Conservation (phyloP, 768 basidiomycete genomes). For the Scleroderma bovista region DNA sequence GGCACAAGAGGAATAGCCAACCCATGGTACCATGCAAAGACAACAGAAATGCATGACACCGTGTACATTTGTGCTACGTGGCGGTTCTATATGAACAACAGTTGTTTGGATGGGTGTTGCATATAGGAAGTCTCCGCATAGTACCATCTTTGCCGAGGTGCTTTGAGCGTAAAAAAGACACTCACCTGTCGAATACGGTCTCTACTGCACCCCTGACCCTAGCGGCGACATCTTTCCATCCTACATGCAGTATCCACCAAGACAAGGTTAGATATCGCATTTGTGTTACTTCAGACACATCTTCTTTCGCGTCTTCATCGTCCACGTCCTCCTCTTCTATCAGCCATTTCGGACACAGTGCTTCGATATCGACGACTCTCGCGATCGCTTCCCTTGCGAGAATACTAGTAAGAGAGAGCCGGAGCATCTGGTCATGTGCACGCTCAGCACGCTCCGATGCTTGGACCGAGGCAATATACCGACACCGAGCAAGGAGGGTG, state of each 20-base stretch:
- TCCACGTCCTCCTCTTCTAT: slow-evolving; percentile 22
- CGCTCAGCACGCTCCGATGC: slow-evolving; percentile 57
- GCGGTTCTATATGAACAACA: too few relatives aligned
- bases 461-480: slow-evolving; percentile 69
- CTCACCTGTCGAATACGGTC: slow-evolving; percentile 80
- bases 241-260: slow-evolving; percentile 92
- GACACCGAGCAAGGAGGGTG: slow-evolving; percentile 72
- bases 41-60: neutral
- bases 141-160: too few relatives aligned
- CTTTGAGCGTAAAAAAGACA: neutral
- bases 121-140: too few relatives aligned
- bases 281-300: slow-evolving; percentile 64
- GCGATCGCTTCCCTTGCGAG: slow-evolving; percentile 21
- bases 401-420: slow-evolving; percentile 19
- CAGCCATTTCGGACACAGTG: slow-evolving; percentile 18
- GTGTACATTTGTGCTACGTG: neutral
- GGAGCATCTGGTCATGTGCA: slow-evolving; percentile 37
- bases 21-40: neutral
- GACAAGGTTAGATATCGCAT: slow-evolving; percentile 77
- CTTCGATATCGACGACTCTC: slow-evolving; percentile 21
- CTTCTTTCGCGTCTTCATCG: slow-evolving; percentile 24
- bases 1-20: neutral
- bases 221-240: slow-evolving; percentile 81
- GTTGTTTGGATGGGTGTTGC: too few relatives aligned
- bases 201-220: slow-evolving; percentile 71